Conservation (phyloP, 805 yeast genomes). For the Spathaspora boniae region DNA sequence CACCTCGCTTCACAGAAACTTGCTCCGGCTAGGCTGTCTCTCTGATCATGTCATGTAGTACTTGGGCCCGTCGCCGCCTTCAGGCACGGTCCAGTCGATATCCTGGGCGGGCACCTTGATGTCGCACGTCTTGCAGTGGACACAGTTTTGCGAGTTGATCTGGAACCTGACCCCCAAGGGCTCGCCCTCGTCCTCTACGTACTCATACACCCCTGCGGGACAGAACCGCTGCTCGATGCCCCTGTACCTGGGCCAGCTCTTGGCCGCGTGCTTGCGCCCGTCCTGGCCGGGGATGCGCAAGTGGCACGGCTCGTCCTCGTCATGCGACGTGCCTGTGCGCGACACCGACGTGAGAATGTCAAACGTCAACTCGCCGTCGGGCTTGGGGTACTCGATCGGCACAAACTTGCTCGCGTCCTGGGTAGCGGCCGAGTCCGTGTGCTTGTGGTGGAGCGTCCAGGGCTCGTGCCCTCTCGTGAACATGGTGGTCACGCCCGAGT, state of each 20-base stretch:
- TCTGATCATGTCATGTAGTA: slow-evolving; percentile 67
- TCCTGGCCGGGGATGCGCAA: slow-evolving; percentile 63
- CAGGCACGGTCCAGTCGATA: slow-evolving; percentile 95
- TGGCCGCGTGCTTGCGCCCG: slow-evolving; percentile 60
- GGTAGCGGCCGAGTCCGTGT: slow-evolving; percentile 73
- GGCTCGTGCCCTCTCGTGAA: slow-evolving; percentile 77
- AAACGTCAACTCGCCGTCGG: slow-evolving; percentile 89
- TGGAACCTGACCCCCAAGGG: slow-evolving; percentile 75
- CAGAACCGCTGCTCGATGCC: slow-evolving; percentile 93
- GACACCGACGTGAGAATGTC: slow-evolving; percentile 93
- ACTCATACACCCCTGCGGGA: slow-evolving; percentile 98
- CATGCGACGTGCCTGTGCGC: slow-evolving; percentile 94
- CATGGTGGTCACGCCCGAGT: slow-evolving; percentile 81
- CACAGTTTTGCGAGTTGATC: slow-evolving; percentile 95
- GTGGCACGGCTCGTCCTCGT: slow-evolving; percentile 91
- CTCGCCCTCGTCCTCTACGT: slow-evolving; percentile 61
- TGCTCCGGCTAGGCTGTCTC: too few relatives aligned
- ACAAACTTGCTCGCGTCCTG: slow-evolving; percentile 59
- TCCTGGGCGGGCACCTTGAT: slow-evolving; percentile 95
- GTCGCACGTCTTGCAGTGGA: slow-evolving; percentile 98
- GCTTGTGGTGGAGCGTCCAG: slow-evolving; percentile 74
- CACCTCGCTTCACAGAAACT: too few relatives aligned
- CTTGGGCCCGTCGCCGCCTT: slow-evolving; percentile 98
- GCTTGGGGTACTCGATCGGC: slow-evolving; percentile 89
- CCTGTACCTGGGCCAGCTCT: slow-evolving; percentile 68